Percentiles rank a stretch among this genome's conserved stretches.
phyloP scores from a whole-genome alignment of 148 eudicot genomes.

The Rhododendron vialii region DNA sequence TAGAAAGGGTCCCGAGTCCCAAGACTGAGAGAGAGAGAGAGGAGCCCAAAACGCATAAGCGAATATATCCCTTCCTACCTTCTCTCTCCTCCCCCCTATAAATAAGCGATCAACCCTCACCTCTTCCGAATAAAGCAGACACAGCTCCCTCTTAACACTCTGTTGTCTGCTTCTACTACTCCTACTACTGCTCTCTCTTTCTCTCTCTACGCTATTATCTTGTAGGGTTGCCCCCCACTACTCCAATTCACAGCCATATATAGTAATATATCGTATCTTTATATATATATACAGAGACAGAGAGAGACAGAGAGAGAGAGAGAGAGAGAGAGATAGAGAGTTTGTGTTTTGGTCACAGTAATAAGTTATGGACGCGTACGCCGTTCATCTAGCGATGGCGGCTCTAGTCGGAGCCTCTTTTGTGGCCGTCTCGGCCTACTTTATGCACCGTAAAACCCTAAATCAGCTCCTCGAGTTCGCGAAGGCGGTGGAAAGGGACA shows the following conservation, averaged over 20 bases:
- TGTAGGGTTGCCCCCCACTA: not conserved
- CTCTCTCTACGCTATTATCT: not conserved
- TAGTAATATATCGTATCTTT: not conserved
- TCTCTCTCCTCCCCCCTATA: slow-evolving; percentile 5
- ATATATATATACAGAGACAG: not conserved
- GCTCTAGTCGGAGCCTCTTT: slow-evolving; percentile 92
- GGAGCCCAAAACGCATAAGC: not conserved
- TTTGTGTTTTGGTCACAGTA: not conserved
- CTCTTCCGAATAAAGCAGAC: slow-evolving; percentile 10
- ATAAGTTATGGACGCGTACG: slow-evolving; percentile 52
- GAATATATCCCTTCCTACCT: slow-evolving; percentile 1
- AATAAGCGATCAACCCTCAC: not conserved
- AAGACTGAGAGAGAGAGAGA: not conserved
- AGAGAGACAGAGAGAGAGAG: not conserved
- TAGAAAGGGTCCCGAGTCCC: too few species aligned
- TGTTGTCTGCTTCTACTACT: not conserved
- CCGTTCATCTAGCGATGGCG: slow-evolving; percentile 89
- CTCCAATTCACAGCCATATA: not conserved
- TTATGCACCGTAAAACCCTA: slow-evolving; percentile 91
- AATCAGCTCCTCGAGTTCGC: slow-evolving; percentile 88
- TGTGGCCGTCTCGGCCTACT: slow-evolving; percentile 92
- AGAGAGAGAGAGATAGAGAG: not conserved
- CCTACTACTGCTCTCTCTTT: not conserved
- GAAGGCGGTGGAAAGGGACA: slow-evolving; percentile 53
- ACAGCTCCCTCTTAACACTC: not conserved